phyloP scores from a whole-genome alignment of 306 rosid genomes.

The Biancaea sappan region DNA sequence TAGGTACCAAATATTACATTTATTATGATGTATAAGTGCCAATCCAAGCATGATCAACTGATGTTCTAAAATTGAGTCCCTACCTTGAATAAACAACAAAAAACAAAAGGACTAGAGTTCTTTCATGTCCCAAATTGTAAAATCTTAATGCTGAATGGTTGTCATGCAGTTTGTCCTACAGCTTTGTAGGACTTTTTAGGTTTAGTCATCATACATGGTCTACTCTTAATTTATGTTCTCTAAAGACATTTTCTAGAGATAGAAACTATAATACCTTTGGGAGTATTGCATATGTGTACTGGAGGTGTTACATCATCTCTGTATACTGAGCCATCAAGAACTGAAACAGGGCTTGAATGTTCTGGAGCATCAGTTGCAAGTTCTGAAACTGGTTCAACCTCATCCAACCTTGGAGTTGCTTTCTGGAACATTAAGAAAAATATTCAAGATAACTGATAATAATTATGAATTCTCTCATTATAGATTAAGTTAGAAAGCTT shows the following conservation, averaged over 20 bases:
- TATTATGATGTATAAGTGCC: background rate
- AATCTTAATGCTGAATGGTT: constrained; percentile 2
- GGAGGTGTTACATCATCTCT: constrained; percentile 65
- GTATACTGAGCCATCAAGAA: constrained; percentile 59
- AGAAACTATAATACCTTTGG: constrained; percentile 56
- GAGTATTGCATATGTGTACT: constrained; percentile 42
- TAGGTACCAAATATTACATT: too few species aligned
- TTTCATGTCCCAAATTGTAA: background rate
- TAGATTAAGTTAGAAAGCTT: background rate
- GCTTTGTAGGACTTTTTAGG: constrained; percentile 11
- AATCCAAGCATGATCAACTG: constrained; percentile 9
- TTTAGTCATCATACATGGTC: constrained; percentile 13
- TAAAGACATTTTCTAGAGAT: constrained; percentile 6
- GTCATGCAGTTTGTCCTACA: background rate
- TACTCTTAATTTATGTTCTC: background rate
- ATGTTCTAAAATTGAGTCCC: background rate
- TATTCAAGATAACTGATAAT: constrained; percentile 6
- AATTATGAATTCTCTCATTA: background rate
- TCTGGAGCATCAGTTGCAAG: constrained; percentile 51
- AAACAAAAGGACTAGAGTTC: background rate
- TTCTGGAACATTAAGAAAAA: constrained; percentile 45
- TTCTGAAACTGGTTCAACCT: constrained; percentile 49
- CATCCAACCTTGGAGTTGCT: constrained; percentile 43
- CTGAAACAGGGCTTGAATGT: constrained; percentile 75
- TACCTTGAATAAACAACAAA: background rate